phyloP scores from a whole-genome alignment of 176 grass and related monocot genomes.

The Aegilops sharonensis region DNA sequence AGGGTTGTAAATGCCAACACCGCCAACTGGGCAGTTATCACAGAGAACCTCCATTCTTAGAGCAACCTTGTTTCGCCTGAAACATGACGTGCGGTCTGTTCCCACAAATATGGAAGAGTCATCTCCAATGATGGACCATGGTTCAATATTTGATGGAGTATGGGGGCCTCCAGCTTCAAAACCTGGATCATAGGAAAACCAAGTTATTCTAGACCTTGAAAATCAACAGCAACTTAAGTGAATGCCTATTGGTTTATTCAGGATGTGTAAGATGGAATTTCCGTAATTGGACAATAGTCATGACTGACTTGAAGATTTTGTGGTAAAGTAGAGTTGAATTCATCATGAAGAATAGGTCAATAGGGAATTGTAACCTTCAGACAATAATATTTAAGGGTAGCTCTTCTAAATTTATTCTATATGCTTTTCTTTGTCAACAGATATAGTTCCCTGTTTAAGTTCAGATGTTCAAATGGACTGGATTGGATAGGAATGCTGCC shows the following conservation, averaged over 20 bases:
- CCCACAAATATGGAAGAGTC: conserved; percentile 53
- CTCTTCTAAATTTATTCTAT: conserved; percentile 11
- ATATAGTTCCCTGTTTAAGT: not conserved
- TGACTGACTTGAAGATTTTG: not conserved
- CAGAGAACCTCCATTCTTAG: conserved; percentile 85
- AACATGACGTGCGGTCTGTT: conserved; percentile 67
- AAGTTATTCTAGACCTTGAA: not conserved
- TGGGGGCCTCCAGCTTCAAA: conserved; percentile 92
- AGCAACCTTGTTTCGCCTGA: conserved; percentile 73
- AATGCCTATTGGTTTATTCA: not conserved
- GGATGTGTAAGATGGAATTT: not conserved
- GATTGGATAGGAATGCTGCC: not conserved
- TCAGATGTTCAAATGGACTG: not conserved
- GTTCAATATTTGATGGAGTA: conserved; percentile 84
- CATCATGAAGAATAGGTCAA: not conserved
- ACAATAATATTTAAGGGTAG: not conserved
- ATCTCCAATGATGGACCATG: conserved; percentile 81
- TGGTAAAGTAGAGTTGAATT: not conserved
- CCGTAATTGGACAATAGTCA: not conserved
- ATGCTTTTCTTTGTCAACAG: not conserved
- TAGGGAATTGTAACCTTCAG: not conserved
- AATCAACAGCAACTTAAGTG: not conserved
- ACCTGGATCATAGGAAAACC: conserved; percentile 33
- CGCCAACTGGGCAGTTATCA: conserved; percentile 58
- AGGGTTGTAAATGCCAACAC: conserved; percentile 93